Evolutionary conservation across 1,139 yeast genomes (phyloP).

Genomic region (Saccharomyces hybrid): DNA sequence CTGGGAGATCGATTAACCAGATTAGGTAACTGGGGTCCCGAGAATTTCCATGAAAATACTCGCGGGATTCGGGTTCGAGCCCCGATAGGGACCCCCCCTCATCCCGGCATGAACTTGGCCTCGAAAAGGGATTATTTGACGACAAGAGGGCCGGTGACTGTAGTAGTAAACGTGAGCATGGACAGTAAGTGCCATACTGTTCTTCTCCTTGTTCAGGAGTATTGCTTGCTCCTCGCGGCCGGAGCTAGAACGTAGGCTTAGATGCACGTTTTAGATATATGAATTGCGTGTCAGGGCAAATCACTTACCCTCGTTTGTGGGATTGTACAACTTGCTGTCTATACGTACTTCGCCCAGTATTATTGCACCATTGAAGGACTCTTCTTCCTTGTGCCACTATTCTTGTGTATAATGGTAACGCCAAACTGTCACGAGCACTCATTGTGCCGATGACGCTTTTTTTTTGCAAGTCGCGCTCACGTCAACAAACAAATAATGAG

Average conservation of each 20-base stretch:
- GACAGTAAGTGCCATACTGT: neutral
- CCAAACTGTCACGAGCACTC: too few species aligned
- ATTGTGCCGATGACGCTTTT: neutral
- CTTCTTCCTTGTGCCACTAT: neutral
- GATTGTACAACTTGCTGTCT: neutral
- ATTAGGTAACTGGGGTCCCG: slow-evolving; percentile 1
- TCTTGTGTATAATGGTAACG: too few species aligned
- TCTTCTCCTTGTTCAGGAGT: neutral
- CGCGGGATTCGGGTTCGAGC: neutral
- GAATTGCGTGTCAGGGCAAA: neutral
- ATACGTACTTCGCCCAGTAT: neutral
- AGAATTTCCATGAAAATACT: neutral
- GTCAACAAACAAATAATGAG: neutral
- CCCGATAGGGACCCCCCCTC: neutral
- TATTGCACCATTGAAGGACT: neutral
- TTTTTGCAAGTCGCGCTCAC: neutral
- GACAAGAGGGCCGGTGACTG: neutral
- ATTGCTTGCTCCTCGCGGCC: neutral
- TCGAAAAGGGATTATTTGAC: too few species aligned
- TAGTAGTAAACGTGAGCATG: neutral
- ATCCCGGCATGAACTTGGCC: neutral
- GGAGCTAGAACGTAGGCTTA: neutral
- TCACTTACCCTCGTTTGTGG: neutral
- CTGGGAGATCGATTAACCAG: neutral
- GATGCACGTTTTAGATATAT: neutral